Base-by-base conservation (phyloP, 306 rosid genomes). In the Chamaecrista fasciculata region DNA sequence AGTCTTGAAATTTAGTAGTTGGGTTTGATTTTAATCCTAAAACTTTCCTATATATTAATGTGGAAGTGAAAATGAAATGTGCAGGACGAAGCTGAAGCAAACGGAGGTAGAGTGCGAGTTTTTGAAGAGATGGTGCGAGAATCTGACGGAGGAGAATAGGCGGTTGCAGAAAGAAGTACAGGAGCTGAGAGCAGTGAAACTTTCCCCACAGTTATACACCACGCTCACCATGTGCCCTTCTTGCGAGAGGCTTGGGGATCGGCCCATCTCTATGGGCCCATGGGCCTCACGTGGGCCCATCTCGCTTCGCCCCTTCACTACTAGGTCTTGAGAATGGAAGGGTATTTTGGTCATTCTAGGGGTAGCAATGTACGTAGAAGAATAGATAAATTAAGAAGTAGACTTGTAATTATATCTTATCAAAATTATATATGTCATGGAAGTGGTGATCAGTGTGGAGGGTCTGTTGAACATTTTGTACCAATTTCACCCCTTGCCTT, bases 211-310 rank as follows among this genome's bases (percentile, higher is more conserved):
- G 18, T 86, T 92, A 61, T 92, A 92, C 87, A 92, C 96, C 0
- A 92, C 98, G 0, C 96, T 92, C 74, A 92, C 96, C 73, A 89
- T 92, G 98, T 92, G 98, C 83, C 98, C 98, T 0, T 92, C 98
- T 15, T 92, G 98, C 39, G 96, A 89, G 85, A 90, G 96, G 2
- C 95, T 92, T 2, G 92, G 79, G 9, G 95, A n/a, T 51, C 67
- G 84, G 67, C 56, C 74, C 40, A n/a, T 80, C 0, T 36, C 71
- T 9, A 29, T 70, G 0, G 63, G 80, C 43, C 84, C 80, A 3
- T 75, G 80, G 80, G 78, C 67, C 39, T 59, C 80, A 0, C 39
- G 62, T 0, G 56, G 62, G 14, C 23, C 74, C 14, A 31, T 66
- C 3, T 23, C 62, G 0, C 74, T 43, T 20, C 73, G 74, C 16